Conservation (phyloP, 2,329 filamentous ascomycete genomes). For the Diaporthe sp. region DNA sequence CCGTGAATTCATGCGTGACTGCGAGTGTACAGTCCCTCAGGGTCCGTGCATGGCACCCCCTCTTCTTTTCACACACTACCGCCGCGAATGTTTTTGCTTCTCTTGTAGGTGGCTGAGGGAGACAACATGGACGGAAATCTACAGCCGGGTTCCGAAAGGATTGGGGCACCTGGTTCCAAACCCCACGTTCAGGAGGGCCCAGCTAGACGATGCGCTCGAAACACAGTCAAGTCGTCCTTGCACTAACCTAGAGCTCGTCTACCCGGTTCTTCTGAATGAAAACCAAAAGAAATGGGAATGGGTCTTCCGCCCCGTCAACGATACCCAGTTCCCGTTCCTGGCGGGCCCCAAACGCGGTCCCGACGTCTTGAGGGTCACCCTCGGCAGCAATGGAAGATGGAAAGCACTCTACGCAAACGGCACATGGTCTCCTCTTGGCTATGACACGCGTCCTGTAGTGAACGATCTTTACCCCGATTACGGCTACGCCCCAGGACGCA, state of each 20-base stretch:
- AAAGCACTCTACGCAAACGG: not conserved
- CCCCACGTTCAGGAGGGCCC: not conserved
- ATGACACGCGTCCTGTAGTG: accelerated
- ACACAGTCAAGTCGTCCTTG: no score
- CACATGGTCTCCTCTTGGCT: not conserved
- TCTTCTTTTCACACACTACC: not conserved
- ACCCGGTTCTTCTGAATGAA: not conserved
- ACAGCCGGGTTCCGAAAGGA: not conserved
- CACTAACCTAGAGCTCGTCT: not conserved
- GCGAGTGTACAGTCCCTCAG: not conserved
- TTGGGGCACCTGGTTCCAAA: accelerated
- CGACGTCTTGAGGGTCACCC: not conserved
- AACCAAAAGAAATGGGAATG: not conserved
- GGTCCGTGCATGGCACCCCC: not conserved
- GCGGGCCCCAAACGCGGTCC: accelerated
- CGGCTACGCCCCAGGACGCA: not conserved
- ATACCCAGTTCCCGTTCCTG: not conserved
- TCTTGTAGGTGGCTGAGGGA: not conserved
- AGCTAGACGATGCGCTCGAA: not conserved
- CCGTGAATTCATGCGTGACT: not conserved
- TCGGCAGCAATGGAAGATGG: not conserved
- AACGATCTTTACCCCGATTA: not conserved
- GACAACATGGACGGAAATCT: not conserved
- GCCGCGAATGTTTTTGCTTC: not conserved
- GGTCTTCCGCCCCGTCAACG: not conserved